phyloP scores from a whole-genome alignment of 306 rosid genomes.

The Comarum palustre region DNA sequence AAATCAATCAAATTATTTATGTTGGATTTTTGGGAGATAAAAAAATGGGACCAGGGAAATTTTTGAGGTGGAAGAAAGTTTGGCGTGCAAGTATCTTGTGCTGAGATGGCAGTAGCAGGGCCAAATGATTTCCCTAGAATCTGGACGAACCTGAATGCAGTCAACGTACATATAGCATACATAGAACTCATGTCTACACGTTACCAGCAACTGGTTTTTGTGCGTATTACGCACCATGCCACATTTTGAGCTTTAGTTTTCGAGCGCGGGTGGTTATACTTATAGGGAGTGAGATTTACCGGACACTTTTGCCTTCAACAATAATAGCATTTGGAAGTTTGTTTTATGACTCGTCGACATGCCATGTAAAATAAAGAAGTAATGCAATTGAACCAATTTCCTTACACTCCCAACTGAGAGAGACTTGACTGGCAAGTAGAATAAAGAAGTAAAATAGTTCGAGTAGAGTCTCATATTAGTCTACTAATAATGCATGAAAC shows the following conservation, averaged over 20 bases:
- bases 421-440: too few species aligned
- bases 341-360: too few species aligned
- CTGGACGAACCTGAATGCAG: constrained; percentile 29
- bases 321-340: too few species aligned
- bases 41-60: constrained; percentile 18
- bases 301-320: too few species aligned
- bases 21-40: constrained; percentile 23
- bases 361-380: too few species aligned
- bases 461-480: too few species aligned
- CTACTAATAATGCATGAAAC: too few species aligned
- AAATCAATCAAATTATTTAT: neutral
- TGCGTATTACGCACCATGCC: neutral
- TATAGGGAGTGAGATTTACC: too few species aligned
- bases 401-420: too few species aligned
- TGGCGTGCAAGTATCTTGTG: constrained; percentile 31
- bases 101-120: constrained; percentile 60
- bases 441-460: too few species aligned
- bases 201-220: neutral
- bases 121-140: constrained; percentile 42
- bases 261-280: too few species aligned
- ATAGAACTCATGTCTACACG: constrained; percentile 35
- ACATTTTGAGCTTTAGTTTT: neutral
- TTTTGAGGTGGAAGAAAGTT: constrained; percentile 55
- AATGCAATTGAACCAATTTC: too few species aligned
- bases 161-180: constrained; percentile 8